Conservation (phyloP, 306 rosid species). For the Vigna hirtella region DNA sequence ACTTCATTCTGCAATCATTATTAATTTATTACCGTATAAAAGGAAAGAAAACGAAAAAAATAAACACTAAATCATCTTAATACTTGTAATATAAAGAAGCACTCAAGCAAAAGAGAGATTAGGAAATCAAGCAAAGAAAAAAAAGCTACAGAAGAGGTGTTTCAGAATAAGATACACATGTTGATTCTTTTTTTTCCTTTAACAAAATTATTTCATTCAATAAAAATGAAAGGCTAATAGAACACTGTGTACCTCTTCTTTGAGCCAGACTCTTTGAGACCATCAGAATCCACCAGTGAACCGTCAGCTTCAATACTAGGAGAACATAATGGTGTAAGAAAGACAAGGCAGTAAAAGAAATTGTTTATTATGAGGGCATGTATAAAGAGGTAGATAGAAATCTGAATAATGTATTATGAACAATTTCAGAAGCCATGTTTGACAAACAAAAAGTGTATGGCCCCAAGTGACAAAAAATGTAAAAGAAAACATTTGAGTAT, state of each 20-base stretch:
- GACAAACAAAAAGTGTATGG: not conserved
- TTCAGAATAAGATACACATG: conserved; percentile 25
- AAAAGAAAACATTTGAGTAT: not conserved
- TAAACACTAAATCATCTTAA: conserved; percentile 2
- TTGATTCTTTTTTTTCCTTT: conserved; percentile 13
- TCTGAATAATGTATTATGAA: not conserved
- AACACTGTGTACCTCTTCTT: conserved; percentile 74
- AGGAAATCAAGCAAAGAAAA: conserved; percentile 11
- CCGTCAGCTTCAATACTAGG: conserved; percentile 81
- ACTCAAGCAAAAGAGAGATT: not conserved
- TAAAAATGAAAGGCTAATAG: conserved; percentile 7
- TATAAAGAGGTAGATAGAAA: not conserved
- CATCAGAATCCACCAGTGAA: conserved; percentile 77
- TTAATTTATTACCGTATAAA: not conserved
- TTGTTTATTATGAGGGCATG: not conserved
- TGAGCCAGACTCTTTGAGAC: conserved; percentile 74
- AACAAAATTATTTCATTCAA: not conserved
- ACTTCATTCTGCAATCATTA: conserved; percentile 4
- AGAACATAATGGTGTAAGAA: conserved; percentile 41
- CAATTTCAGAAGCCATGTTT: not conserved
- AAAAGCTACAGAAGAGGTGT: not conserved
- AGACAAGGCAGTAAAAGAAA: conserved; percentile 39
- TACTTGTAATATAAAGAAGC: conserved; percentile 5
- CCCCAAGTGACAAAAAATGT: not conserved
- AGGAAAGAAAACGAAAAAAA: conserved; percentile 1